phyloP scores from a whole-genome alignment of 495 filamentous ascomycete genomes.

The Bombardia bombarda region DNA sequence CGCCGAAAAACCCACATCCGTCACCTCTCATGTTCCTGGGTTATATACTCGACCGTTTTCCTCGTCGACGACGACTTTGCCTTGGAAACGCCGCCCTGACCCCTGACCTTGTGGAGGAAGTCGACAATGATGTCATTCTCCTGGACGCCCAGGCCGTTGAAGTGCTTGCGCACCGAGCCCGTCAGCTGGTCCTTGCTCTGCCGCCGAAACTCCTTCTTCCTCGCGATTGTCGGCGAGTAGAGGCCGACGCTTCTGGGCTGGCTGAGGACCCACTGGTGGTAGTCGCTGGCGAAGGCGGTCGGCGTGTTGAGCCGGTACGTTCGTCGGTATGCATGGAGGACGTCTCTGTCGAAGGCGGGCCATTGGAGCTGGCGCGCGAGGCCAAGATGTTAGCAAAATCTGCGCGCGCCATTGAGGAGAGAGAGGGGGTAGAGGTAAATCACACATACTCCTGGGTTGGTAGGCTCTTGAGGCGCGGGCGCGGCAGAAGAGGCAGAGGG shows the following conservation, averaged over 20 bases:
- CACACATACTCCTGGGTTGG: slow-evolving; percentile 23
- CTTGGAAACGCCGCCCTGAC: slow-evolving; percentile 26
- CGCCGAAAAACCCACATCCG: background rate
- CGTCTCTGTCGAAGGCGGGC: slow-evolving; percentile 59
- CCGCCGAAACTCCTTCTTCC: slow-evolving; percentile 51
- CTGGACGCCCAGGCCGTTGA: slow-evolving; percentile 74
- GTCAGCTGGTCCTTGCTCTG: slow-evolving; percentile 74
- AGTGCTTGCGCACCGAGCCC: slow-evolving; percentile 78
- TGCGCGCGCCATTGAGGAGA: background rate
- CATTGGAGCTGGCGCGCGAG: slow-evolving; percentile 60
- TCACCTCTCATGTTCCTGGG: slow-evolving; percentile 12
- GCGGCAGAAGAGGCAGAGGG: slow-evolving; percentile 12
- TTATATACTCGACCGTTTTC: slow-evolving; percentile 18
- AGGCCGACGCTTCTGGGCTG: slow-evolving; percentile 59
- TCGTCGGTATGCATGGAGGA: slow-evolving; percentile 75
- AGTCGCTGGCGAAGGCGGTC: slow-evolving; percentile 59
- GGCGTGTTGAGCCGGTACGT: slow-evolving; percentile 67
- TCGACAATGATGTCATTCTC: slow-evolving; percentile 86
- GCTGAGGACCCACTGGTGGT: slow-evolving; percentile 64
- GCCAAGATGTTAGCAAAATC: background rate
- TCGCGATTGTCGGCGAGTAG: slow-evolving; percentile 64
- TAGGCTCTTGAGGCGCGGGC: slow-evolving; percentile 12
- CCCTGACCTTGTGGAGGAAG: slow-evolving; percentile 73
- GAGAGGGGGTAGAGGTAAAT: background rate
- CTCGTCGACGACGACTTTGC: slow-evolving; percentile 16